Evolutionary conservation across 2,329 filamentous ascomycete species (phyloP), one percentile per base, ranked within the genome.

Genomic region (Pochonia chlamydosporia): DNA sequence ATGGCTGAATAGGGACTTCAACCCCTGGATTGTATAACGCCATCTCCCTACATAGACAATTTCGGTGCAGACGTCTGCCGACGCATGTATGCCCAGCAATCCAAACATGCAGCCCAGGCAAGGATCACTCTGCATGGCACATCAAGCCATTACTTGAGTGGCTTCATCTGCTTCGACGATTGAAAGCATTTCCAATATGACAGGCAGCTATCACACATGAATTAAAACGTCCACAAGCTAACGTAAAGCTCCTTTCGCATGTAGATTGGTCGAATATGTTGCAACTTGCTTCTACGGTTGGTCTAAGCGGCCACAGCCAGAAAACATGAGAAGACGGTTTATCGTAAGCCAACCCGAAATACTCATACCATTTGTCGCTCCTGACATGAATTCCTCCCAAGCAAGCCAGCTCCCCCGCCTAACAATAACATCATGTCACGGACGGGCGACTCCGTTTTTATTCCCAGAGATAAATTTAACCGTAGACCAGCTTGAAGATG

Each of bases 401-500:
- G 16, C 33, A 20, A 36, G 33, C 16, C 33, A 18, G 18, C 11
- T 36, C n/a, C 33, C n/a, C 33, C 33, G 33, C n/a, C 20, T 11
- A 23, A 39, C 18, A 39, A 23, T 39, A 39, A 39, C 39, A 41
- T 28, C 23, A 18, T 26, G 39, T 28, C 39, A 28, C 26, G 18
- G 14, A 28, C 25, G 25, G n/a, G 24, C 6, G 23, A 18, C 39
- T 21, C 14, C 18, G 10, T 39, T 4, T 23, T 10, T 10, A 11
- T 23, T 20, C 18, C 18, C 20, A 7, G 26, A 20, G 16, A 13
- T 28, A 13, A 42, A 10, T 11, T 44, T 72, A 80, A 63, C 70
- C 75, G 70, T 87, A 92, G 58, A 96, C 80, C 52, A 97, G 81
- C 72, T 88, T 88, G 83, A 97, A 97, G 66, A 97, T 73, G 68